Conservation (phyloP, 345 rosid genomes). For the Triadica sebifera region DNA sequence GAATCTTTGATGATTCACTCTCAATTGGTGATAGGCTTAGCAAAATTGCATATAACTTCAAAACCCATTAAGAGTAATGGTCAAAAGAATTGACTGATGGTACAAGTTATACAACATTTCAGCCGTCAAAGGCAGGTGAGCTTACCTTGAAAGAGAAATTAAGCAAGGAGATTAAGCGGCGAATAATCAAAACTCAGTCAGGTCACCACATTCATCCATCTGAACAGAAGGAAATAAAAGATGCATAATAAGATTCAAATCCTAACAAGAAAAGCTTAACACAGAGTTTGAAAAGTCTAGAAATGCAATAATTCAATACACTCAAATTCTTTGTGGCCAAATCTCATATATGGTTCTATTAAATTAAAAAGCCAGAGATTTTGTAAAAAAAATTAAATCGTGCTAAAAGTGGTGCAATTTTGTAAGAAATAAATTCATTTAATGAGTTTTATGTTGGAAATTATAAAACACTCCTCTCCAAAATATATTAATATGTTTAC, state of each 20-base stretch:
- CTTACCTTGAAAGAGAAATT: slow-evolving; percentile 82
- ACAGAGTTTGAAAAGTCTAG: too few relatives aligned
- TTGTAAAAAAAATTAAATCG: too few relatives aligned
- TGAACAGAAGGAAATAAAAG: slow-evolving; percentile 22
- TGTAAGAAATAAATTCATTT: too few relatives aligned
- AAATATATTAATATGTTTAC: too few relatives aligned
- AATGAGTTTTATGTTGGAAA: too few relatives aligned
- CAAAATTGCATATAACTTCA: neutral
- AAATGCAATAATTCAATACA: too few relatives aligned
- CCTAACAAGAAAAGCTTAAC: neutral
- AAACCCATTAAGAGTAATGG: neutral
- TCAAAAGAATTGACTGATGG: neutral
- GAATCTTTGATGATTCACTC: neutral
- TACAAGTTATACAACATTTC: neutral
- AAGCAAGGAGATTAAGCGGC: slow-evolving; percentile 56
- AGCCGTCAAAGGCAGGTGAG: neutral
- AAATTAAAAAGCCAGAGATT: too few relatives aligned
- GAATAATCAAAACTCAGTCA: slow-evolving; percentile 52
- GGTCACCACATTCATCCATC: slow-evolving; percentile 67
- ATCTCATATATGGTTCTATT: too few relatives aligned
- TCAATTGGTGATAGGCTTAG: neutral
- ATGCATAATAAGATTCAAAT: neutral
- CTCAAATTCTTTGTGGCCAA: too few relatives aligned
- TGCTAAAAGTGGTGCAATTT: too few relatives aligned
- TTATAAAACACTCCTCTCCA: too few relatives aligned